These are phyloP conservation scores for Juncus inflexus DNA, from an alignment of 176 grass and related monocot genomes.

Conservation along the genomic window DNA sequence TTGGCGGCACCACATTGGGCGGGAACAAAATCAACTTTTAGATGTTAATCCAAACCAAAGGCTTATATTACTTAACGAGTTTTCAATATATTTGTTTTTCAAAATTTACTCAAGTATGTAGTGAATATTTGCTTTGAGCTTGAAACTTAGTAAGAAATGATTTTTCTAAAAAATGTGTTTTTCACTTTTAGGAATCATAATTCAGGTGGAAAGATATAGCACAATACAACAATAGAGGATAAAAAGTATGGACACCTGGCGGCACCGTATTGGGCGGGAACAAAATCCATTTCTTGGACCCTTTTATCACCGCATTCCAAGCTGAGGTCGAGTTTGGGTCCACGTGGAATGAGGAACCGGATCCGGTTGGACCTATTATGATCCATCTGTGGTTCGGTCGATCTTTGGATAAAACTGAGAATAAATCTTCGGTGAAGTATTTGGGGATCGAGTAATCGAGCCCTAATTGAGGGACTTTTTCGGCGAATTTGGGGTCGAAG, in stretches of 20 bases:
- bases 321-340: slow-evolving; percentile 90
- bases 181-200: too few species aligned
- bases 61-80: too few species aligned
- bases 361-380: slow-evolving; percentile 78
- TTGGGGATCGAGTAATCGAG: slow-evolving; percentile 62
- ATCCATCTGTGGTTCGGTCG: slow-evolving; percentile 83
- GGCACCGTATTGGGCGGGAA: slow-evolving; percentile 82
- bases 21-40: slow-evolving; percentile 91
- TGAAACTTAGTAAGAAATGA: too few species aligned
- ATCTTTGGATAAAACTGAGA: slow-evolving; percentile 67
- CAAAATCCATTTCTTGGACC: slow-evolving; percentile 88
- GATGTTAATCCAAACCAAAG: too few species aligned
- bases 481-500: slow-evolving; percentile 63
- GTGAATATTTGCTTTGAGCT: too few species aligned
- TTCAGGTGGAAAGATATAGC: too few species aligned
- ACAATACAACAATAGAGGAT: too few species aligned
- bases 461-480: slow-evolving; percentile 71
- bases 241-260: slow-evolving; percentile 52
- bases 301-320: slow-evolving; percentile 87
- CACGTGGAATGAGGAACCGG: slow-evolving; percentile 87
- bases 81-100: too few species aligned
- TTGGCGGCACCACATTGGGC: slow-evolving; percentile 65
- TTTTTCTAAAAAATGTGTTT: too few species aligned
- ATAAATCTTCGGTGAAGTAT: slow-evolving; percentile 80
- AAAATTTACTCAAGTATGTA: too few species aligned